Evolutionary conservation across 2,329 filamentous ascomycete genomes (phyloP).

Genomic region (Zymoseptoria brevis): DNA sequence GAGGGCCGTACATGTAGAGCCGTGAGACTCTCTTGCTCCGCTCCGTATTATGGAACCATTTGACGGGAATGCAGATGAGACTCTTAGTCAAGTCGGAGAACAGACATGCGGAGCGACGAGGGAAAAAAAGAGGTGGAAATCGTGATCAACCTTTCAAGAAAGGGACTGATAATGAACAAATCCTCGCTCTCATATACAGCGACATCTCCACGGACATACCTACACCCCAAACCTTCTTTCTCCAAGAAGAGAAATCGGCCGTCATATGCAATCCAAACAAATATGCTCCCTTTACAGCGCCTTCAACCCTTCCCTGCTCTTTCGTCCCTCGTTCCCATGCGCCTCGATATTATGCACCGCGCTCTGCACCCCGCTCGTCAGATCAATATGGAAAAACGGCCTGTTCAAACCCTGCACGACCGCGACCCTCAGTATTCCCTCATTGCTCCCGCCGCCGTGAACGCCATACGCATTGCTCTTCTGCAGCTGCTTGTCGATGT

Average conservation of each 20-base stretch:
- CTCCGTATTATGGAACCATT: too few species aligned
- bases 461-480: conserved; percentile 36
- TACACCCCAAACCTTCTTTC: not conserved
- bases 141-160: not conserved
- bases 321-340: not conserved
- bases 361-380: conserved; percentile 80
- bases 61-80: too few species aligned
- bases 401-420: conserved; percentile 79
- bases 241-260: not conserved
- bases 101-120: too few species aligned
- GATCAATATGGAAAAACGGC: conserved; percentile 88
- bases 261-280: not conserved
- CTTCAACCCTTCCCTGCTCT: not conserved
- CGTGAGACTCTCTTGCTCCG: too few species aligned
- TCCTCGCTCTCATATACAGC: not conserved
- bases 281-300: not conserved
- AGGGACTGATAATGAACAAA: not conserved
- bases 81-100: too few species aligned
- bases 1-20: too few species aligned
- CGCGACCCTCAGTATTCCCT: conserved; percentile 39
- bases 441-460: not conserved
- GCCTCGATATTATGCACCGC: conserved; percentile 61
- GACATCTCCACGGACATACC: not conserved
- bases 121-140: too few species aligned
- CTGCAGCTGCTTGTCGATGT: conserved; percentile 38